These are phyloP conservation scores for Paraconiothyrium sp. DNA, from an alignment of 2,329 filamentous ascomycete genomes.

Conservation along the genomic window DNA sequence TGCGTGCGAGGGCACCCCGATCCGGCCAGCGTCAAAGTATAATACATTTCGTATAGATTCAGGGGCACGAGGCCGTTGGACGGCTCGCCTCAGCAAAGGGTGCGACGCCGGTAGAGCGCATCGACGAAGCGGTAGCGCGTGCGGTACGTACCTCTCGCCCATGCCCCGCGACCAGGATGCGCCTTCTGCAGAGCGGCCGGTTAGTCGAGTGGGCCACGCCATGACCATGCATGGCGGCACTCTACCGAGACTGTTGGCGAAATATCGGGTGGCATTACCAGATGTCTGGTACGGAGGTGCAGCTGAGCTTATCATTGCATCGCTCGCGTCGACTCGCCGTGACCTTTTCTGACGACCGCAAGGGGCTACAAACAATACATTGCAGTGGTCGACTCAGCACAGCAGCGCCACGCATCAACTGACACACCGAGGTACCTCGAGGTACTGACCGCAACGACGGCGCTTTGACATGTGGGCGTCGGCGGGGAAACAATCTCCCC, in stretches of 20 bases:
- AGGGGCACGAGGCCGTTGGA: constrained; percentile 25
- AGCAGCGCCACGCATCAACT: neutral
- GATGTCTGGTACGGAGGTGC: constrained; percentile 33
- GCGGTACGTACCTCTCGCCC: constrained; percentile 22
- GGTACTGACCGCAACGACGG: neutral
- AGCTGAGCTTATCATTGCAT: constrained; percentile 45
- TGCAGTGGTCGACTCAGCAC: constrained; percentile 3
- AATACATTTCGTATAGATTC: constrained; percentile 30
- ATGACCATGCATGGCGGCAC: constrained; percentile 39
- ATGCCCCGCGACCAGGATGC: constrained; percentile 15
- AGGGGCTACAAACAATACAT: neutral
- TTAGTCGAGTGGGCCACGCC: constrained; percentile 26
- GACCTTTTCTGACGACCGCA: constrained; percentile 10
- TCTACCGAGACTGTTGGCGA: constrained; percentile 43
- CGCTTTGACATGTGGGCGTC: neutral
- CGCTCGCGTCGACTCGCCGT: constrained; percentile 9
- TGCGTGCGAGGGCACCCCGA: constrained; percentile 23
- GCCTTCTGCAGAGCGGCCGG: constrained; percentile 17
- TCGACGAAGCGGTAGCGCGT: constrained; percentile 35
- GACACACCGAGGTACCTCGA: constrained; percentile 2
- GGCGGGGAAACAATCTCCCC: neutral
- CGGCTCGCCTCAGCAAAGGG: constrained; percentile 28
- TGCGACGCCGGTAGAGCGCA: constrained; percentile 31
- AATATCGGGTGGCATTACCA: constrained; percentile 39
- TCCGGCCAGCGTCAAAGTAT: constrained; percentile 27